phyloP scores from a whole-genome alignment of 2,329 filamentous ascomycete species.

The Cercospora zeina region DNA sequence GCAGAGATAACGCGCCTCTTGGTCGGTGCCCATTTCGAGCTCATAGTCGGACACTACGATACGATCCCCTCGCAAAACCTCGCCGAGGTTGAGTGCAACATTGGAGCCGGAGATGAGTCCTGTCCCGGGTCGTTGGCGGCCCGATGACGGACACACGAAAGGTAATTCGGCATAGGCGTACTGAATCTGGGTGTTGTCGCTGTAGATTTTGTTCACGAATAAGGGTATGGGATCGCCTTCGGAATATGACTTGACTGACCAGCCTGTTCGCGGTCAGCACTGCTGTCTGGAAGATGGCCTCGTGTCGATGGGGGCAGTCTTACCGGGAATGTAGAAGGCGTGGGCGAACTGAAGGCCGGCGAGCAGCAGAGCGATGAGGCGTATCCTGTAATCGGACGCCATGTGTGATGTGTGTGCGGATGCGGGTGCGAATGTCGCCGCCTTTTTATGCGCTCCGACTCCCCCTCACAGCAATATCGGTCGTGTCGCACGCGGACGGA shows the following conservation, averaged over 20 bases:
- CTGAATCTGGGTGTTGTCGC: slow-evolving; percentile 84
- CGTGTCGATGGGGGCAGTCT: slow-evolving; percentile 7
- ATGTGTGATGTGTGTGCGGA: slow-evolving; percentile 29
- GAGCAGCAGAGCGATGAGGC: slow-evolving; percentile 44
- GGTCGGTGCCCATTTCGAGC: slow-evolving; percentile 72
- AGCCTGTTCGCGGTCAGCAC: slow-evolving; percentile 56
- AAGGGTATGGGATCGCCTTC: slow-evolving; percentile 76
- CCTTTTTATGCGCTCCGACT: background rate
- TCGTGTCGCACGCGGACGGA: slow-evolving; percentile 5
- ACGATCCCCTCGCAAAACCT: slow-evolving; percentile 82
- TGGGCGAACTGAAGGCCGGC: slow-evolving; percentile 55
- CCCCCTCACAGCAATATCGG: slow-evolving; percentile 9
- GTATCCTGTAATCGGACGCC: slow-evolving; percentile 45
- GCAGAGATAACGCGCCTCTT: slow-evolving; percentile 72
- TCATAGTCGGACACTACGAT: slow-evolving; percentile 84
- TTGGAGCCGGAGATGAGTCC: slow-evolving; percentile 73
- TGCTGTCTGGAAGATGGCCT: background rate
- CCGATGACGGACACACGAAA: slow-evolving; percentile 79
- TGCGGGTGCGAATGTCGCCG: slow-evolving; percentile 5
- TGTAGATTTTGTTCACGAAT: slow-evolving; percentile 91
- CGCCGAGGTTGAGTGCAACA: slow-evolving; percentile 79
- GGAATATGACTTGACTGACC: slow-evolving; percentile 77
- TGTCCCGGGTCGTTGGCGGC: slow-evolving; percentile 63
- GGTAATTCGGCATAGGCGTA: slow-evolving; percentile 88
- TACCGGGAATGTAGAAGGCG: slow-evolving; percentile 87